Evolutionary conservation across 441 rosid species (phyloP).

Genomic region (Sinapis alba): DNA sequence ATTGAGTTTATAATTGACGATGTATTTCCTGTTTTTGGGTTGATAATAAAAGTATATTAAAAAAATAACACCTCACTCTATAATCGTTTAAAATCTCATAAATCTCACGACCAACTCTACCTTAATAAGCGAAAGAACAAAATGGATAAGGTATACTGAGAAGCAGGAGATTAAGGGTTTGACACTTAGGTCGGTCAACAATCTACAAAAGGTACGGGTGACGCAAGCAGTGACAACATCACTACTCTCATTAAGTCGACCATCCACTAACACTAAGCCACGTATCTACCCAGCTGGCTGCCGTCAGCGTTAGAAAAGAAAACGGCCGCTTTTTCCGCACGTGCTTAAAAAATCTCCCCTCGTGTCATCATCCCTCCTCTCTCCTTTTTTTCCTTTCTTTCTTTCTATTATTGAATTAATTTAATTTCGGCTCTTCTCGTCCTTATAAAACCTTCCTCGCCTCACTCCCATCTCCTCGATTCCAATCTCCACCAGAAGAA

Average conservation of each 20-base stretch:
- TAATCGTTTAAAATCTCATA: too few species aligned
- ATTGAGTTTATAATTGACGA: too few species aligned
- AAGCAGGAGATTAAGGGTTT: slow-evolving; percentile 21
- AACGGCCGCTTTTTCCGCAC: slow-evolving; percentile 38
- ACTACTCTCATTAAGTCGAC: slow-evolving; percentile 8
- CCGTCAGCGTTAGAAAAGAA: slow-evolving; percentile 46
- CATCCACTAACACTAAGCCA: not conserved
- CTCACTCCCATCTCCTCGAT: slow-evolving; percentile 35
- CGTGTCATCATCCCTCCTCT: slow-evolving; percentile 25
- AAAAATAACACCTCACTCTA: too few species aligned
- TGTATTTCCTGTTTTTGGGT: too few species aligned
- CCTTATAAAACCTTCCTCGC: slow-evolving; percentile 39
- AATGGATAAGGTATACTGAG: slow-evolving; percentile 19
- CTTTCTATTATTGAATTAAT: not conserved
- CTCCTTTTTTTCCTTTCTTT: not conserved
- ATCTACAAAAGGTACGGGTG: slow-evolving; percentile 39
- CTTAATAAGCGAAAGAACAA: slow-evolving; percentile 22
- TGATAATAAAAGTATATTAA: too few species aligned
- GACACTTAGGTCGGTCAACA: slow-evolving; percentile 36
- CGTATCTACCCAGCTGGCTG: slow-evolving; percentile 44
- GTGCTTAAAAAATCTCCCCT: slow-evolving; percentile 30
- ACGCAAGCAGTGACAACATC: slow-evolving; percentile 67
- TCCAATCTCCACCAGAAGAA: slow-evolving; percentile 23
- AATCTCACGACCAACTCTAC: too few species aligned
- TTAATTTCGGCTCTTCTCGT: slow-evolving; percentile 37